Conservation (phyloP, 805 yeast species). For the Blastobotrys americana region DNA sequence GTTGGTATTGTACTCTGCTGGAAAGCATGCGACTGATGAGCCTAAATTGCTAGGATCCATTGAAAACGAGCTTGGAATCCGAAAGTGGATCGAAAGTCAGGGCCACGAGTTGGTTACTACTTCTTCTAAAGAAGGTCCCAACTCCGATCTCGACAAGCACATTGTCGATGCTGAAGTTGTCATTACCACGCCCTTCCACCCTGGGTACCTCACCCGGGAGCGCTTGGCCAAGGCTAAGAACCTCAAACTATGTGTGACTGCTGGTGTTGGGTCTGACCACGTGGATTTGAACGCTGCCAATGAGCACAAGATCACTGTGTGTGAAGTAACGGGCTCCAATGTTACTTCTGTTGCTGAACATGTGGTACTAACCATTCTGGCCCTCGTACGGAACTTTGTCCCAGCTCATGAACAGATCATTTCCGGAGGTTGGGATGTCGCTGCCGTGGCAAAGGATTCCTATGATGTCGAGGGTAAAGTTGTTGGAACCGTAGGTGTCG, state of each 20-base stretch:
- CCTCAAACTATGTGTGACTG: constrained; percentile 63
- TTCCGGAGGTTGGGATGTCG: constrained; percentile 65
- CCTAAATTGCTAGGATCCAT: constrained; percentile 58
- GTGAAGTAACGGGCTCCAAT: constrained; percentile 79
- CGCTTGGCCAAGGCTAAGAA: constrained; percentile 62
- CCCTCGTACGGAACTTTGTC: constrained; percentile 66
- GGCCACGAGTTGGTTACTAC: constrained; percentile 67
- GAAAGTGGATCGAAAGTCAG: constrained; percentile 52
- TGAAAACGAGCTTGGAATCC: constrained; percentile 70
- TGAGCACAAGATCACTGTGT: constrained; percentile 55
- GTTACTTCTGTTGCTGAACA: constrained; percentile 79
- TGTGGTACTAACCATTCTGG: constrained; percentile 64
- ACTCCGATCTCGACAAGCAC: constrained; percentile 53
- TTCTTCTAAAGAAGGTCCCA: constrained; percentile 57
- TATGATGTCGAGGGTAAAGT: constrained; percentile 72
- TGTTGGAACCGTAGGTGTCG: constrained; percentile 75
- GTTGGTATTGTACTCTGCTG: constrained; percentile 53
- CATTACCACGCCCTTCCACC: constrained; percentile 79
- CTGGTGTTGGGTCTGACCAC: constrained; percentile 84
- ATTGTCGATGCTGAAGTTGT: constrained; percentile 67
- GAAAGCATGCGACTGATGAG: constrained; percentile 52
- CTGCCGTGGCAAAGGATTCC: constrained; percentile 64
- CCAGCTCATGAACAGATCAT: constrained; percentile 69
- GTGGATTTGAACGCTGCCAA: constrained; percentile 65
- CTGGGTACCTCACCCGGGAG: constrained; percentile 63